Percentiles rank a stretch among this genome's conserved stretches.
phyloP scores from a whole-genome alignment of 805 yeast genomes.

The Dipodascus albidus region DNA sequence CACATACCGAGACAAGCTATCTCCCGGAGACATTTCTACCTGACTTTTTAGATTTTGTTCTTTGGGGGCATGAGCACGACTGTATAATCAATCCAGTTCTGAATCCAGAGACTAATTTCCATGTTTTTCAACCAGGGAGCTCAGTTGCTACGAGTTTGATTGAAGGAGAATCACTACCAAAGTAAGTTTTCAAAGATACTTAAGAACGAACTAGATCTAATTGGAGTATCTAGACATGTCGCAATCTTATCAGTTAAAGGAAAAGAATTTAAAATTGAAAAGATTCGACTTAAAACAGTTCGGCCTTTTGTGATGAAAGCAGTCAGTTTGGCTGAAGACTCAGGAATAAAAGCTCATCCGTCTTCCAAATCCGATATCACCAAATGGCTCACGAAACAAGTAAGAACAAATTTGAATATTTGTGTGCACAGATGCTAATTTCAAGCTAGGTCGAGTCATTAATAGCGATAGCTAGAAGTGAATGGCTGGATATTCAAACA shows the following conservation, averaged over 20 bases:
- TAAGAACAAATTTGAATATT: not conserved
- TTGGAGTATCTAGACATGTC: constrained; percentile 43
- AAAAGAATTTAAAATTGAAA: constrained; percentile 42
- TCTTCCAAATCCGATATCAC: constrained; percentile 51
- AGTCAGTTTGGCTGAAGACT: constrained; percentile 39
- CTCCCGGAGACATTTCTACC: constrained; percentile 83
- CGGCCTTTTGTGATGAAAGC: constrained; percentile 76
- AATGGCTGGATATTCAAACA: constrained; percentile 31
- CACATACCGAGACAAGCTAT: constrained; percentile 69
- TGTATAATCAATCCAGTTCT: constrained; percentile 59
- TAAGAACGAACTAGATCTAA: not conserved
- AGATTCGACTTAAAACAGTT: constrained; percentile 55
- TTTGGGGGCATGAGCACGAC: constrained; percentile 99
- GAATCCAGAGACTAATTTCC: constrained; percentile 49
- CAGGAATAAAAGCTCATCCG: constrained; percentile 47
- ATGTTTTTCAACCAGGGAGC: constrained; percentile 85
- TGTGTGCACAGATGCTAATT: not conserved
- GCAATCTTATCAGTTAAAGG: constrained; percentile 60
- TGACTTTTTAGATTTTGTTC: constrained; percentile 62
- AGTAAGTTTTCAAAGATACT: not conserved
- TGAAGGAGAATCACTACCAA: constrained; percentile 65
- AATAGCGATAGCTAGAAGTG: constrained; percentile 45
- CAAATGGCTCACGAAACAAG: constrained; percentile 46
- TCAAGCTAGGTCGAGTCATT: constrained; percentile 37
- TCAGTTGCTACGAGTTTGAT: constrained; percentile 84